Conservation (phyloP, 371 early-diverging fungal species). For the Mortierella sp. region DNA sequence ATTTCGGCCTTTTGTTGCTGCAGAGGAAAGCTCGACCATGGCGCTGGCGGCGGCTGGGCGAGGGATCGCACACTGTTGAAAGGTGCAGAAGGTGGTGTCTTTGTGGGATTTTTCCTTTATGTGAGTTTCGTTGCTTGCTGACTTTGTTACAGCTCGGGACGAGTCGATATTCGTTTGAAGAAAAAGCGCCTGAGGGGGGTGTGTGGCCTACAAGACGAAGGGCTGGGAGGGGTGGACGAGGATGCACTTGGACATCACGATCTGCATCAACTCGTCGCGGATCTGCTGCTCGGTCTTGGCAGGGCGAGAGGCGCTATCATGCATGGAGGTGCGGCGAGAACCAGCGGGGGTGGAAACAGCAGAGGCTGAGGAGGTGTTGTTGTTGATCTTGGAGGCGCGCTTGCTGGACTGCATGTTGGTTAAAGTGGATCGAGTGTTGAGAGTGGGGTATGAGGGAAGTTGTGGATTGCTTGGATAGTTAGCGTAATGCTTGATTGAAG, state of each 20-base stretch:
- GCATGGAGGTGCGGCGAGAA: constrained; percentile 27
- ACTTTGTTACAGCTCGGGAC: constrained; percentile 16
- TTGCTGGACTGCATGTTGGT: constrained; percentile 22
- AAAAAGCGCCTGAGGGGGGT: not conserved
- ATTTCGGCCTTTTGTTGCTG: too few relatives aligned
- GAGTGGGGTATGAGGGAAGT: not conserved
- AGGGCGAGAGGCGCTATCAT: constrained; percentile 2
- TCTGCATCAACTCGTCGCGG: constrained; percentile 40
- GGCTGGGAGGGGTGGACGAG: constrained; percentile 32
- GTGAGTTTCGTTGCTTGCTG: constrained; percentile 25
- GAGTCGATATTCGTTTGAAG: constrained; percentile 18
- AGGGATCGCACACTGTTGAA: not conserved
- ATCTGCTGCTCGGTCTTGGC: constrained; percentile 20
- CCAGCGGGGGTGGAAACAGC: constrained; percentile 9
- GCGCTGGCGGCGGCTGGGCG: not conserved
- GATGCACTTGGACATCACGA: constrained; percentile 33
- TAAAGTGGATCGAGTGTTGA: not conserved
- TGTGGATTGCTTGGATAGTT: not conserved
- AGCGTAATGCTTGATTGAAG: not conserved
- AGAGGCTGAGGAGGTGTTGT: constrained; percentile 11
- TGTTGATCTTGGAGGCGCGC: constrained; percentile 20
- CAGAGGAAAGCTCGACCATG: too few relatives aligned
- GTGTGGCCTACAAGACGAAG: constrained; percentile 24
- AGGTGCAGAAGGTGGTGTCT: not conserved
- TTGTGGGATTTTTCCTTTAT: not conserved